These are phyloP conservation scores for Diplodia corticola DNA, from an alignment of 2,329 filamentous ascomycete genomes.

Conservation along the genomic window DNA sequence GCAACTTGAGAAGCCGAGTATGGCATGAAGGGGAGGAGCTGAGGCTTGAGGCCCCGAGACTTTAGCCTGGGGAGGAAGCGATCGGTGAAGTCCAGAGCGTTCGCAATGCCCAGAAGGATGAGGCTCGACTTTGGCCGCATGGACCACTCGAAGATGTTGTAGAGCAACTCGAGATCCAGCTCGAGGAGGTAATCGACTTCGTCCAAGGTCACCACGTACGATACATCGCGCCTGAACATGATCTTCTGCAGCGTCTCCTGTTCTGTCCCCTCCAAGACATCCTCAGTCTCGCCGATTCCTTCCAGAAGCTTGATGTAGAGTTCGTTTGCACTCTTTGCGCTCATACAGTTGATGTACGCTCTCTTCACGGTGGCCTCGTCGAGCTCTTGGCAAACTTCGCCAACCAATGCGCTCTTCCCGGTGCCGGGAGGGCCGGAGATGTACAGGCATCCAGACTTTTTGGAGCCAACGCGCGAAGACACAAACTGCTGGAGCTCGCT, in stretches of 20 bases:
- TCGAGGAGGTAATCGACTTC: constrained; percentile 94
- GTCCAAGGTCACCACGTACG: constrained; percentile 85
- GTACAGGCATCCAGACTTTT: constrained; percentile 79
- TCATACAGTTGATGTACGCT: constrained; percentile 94
- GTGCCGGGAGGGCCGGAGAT: constrained; percentile 95
- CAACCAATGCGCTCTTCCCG: constrained; percentile 92
- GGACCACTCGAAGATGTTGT: constrained; percentile 96
- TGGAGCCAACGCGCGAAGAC: constrained; percentile 59
- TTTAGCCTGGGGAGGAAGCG: constrained; percentile 92
- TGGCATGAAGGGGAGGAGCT: constrained; percentile 86
- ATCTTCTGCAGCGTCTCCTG: constrained; percentile 67
- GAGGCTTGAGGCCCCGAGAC: constrained; percentile 85
- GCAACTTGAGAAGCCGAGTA: constrained; percentile 89
- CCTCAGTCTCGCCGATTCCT: constrained; percentile 61
- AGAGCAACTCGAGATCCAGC: constrained; percentile 83
- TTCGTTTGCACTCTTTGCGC: constrained; percentile 83
- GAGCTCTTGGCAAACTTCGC: constrained; percentile 69
- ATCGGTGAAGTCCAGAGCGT: constrained; percentile 92
- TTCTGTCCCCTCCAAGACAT: constrained; percentile 66
- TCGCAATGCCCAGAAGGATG: constrained; percentile 88
- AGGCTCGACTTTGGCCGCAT: constrained; percentile 77
- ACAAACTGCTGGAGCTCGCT: constrained; percentile 70
- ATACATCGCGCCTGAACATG: constrained; percentile 62
- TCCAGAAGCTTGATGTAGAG: constrained; percentile 78
- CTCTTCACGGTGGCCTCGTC: constrained; percentile 59